Conservation (phyloP, 768 basidiomycete species). For the Boletus sp. region DNA sequence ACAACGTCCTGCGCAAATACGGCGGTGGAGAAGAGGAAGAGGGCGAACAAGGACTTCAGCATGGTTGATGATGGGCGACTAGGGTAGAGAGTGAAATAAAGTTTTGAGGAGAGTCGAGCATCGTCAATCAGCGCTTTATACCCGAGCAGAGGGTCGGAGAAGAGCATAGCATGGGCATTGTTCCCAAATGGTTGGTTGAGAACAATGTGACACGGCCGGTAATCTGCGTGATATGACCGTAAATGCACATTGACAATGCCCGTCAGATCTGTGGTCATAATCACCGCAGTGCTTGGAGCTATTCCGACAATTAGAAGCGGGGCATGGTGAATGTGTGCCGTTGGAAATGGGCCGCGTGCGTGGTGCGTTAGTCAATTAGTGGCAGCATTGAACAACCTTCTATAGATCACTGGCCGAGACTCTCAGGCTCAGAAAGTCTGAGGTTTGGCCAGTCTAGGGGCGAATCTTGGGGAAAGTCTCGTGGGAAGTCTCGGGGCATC, state of each 20-base stretch:
- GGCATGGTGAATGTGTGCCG: background rate
- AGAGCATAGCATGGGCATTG: background rate
- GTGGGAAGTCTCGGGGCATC: too few species aligned
- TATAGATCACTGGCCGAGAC: too few species aligned
- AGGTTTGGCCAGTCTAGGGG: too few species aligned
- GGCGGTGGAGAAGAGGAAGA: conserved; percentile 31
- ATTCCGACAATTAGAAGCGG: too few species aligned
- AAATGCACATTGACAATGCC: background rate
- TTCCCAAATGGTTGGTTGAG: background rate
- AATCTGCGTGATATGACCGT: background rate
- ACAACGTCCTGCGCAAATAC: conserved; percentile 41
- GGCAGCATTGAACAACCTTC: too few species aligned
- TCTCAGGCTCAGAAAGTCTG: too few species aligned
- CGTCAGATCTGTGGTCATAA: background rate
- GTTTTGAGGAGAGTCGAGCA: too few species aligned
- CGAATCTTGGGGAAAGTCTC: too few species aligned
- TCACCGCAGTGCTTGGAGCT: background rate
- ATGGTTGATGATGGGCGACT: conserved; percentile 6
- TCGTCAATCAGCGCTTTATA: conserved; percentile 8
- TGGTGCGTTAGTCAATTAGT: too few species aligned
- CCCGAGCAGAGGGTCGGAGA: background rate
- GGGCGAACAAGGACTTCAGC: conserved; percentile 13
- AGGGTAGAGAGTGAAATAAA: background rate
- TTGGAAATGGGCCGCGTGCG: background rate
- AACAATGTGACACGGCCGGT: too few species aligned